A percentile compares a stretch with the other conserved stretches of the same genome.
Conservation (phyloP, 2,329 filamentous ascomycete species). For the Raffaelea arxii region DNA sequence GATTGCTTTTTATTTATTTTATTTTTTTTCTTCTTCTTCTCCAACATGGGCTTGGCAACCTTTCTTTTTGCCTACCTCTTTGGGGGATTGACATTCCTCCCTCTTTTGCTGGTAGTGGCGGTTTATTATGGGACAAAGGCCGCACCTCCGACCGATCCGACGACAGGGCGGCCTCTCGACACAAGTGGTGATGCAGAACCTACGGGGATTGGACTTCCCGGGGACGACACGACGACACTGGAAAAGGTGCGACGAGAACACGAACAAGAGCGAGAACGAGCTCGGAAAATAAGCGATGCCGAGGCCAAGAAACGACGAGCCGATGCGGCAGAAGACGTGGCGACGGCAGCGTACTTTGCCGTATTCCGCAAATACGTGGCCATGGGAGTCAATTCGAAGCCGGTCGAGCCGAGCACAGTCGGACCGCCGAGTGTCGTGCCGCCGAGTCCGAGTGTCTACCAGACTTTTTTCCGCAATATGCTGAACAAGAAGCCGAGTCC, state of each 20-base stretch:
- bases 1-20: too few species aligned
- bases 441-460: conserved; percentile 89
- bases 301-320: conserved; percentile 33
- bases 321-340: conserved; percentile 62
- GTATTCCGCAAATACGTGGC: conserved; percentile 88
- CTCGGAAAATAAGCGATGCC: conserved; percentile 25
- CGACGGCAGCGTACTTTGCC: conserved; percentile 79
- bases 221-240: conserved; percentile 56
- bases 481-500: conserved; percentile 59
- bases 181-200: conserved; percentile 17
- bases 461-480: conserved; percentile 94
- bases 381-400: conserved; percentile 85
- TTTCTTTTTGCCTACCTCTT: conserved; percentile 72
- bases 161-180: conserved; percentile 15
- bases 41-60: conserved; percentile 41
- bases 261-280: background rate
- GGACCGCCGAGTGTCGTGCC: conserved; percentile 64
- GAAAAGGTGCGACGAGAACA: conserved; percentile 24
- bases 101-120: conserved; percentile 49
- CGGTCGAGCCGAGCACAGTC: conserved; percentile 73
- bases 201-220: conserved; percentile 38
- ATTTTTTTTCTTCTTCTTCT: conserved; percentile 6
- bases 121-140: conserved; percentile 56
- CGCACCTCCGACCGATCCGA: conserved; percentile 37
- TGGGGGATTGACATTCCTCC: conserved; percentile 81